These are phyloP conservation scores for Malus hybrid DNA, from an alignment of 331 rosid species.

Conservation along the genomic window DNA sequence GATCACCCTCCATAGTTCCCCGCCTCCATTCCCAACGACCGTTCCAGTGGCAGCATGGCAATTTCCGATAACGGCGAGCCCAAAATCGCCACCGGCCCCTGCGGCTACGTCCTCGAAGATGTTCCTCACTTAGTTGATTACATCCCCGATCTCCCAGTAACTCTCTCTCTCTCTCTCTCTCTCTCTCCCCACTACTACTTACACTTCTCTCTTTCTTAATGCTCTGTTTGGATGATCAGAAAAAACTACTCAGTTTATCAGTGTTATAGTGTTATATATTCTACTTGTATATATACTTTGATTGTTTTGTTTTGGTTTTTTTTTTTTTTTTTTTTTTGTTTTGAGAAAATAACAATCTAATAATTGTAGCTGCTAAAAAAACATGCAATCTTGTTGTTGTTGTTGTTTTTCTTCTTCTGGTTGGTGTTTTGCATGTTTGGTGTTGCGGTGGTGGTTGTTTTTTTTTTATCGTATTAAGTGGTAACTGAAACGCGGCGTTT, in stretches of 20 bases:
- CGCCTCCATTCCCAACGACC: not conserved
- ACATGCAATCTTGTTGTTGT: not conserved
- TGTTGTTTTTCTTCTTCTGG: too few relatives aligned
- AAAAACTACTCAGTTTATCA: not conserved
- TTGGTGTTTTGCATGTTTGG: not conserved
- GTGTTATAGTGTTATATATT: too few relatives aligned
- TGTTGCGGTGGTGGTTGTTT: not conserved
- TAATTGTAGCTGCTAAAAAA: not conserved
- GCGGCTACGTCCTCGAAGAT: too few relatives aligned
- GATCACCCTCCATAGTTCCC: not conserved
- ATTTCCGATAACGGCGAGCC: constrained; percentile 2
- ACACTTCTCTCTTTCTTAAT: too few relatives aligned
- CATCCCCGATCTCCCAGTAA: constrained; percentile 32
- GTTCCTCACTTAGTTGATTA: too few relatives aligned
- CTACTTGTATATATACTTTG: not conserved
- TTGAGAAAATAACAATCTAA: too few relatives aligned
- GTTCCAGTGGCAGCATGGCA: not conserved
- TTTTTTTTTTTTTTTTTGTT: not conserved
- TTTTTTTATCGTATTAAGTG: not conserved
- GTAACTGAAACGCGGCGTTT: not conserved
- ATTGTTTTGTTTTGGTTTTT: not conserved
- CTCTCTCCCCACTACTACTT: not conserved
- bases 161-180: not conserved
- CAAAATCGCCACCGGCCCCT: constrained; percentile 7
- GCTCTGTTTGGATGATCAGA: not conserved